Conservation (phyloP, 768 basidiomycete species). For the Serendipita sp. region DNA sequence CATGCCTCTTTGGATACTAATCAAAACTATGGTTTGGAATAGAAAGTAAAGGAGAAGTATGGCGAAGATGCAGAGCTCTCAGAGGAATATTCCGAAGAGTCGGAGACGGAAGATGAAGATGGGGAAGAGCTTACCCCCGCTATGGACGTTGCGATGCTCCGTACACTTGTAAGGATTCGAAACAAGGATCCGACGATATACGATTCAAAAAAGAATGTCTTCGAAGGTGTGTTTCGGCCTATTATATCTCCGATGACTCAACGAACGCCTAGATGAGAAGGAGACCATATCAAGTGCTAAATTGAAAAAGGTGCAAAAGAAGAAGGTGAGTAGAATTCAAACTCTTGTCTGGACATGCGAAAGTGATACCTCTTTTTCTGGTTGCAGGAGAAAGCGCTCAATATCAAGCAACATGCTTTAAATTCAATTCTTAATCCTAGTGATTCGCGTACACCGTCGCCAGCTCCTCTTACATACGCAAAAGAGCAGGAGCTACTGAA, state of each 20-base stretch:
- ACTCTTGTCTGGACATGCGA: background rate
- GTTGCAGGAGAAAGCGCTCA: slow-evolving; percentile 50
- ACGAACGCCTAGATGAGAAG: slow-evolving; percentile 42
- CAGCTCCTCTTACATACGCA: slow-evolving; percentile 47
- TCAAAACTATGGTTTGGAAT: background rate
- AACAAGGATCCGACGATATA: slow-evolving; percentile 78
- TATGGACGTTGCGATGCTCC: slow-evolving; percentile 84
- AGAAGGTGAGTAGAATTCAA: slow-evolving; percentile 30
- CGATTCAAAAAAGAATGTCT: slow-evolving; percentile 48
- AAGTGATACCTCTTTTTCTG: background rate
- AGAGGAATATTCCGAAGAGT: slow-evolving; percentile 53
- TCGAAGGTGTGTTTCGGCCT: slow-evolving; percentile 45
- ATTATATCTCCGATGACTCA: slow-evolving; percentile 10
- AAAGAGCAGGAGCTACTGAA: slow-evolving; percentile 65
- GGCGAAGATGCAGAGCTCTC: slow-evolving; percentile 13
- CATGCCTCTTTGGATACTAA: background rate
- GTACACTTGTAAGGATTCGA: slow-evolving; percentile 75
- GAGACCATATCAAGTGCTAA: slow-evolving; percentile 28
- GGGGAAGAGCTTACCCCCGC: slow-evolving; percentile 89
- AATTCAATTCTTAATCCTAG: slow-evolving; percentile 38
- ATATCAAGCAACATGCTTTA: slow-evolving; percentile 57
- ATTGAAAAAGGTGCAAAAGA: slow-evolving; percentile 16
- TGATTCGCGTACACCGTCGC: slow-evolving; percentile 44
- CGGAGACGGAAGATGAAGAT: slow-evolving; percentile 82
- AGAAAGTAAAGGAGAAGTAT: slow-evolving; percentile 75